Base-by-base conservation (phyloP, 768 basidiomycete genomes). In the Rhodotorula sphaerocarpa region DNA sequence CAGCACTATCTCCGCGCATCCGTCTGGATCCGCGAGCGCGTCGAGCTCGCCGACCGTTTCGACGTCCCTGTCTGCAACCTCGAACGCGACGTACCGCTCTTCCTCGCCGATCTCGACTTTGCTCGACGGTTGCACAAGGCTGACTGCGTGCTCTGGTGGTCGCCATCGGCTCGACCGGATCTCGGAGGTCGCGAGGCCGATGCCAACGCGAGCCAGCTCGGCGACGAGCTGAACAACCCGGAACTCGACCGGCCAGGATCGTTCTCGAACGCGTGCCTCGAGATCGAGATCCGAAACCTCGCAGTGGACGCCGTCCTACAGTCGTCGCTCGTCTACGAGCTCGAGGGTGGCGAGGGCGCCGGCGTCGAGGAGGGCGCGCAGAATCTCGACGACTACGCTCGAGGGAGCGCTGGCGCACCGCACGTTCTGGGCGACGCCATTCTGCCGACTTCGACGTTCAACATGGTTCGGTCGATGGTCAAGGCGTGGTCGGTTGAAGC, bases 71-170 rank as follows among this genome's bases (percentile, higher is more conserved):
- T 73, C 33, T 2, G 93, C 23, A 90, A 99, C 73, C 80, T 96
- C 43, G 89, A 91, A 45, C 85, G 86, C 7, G 95, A 99, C 71
- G 85, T 88, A 47, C 85, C 90, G 2, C 78, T 96, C n/a, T 80
- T 86, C 70, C 78, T 93, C 51, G 83, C 90, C 2, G 95, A 99
- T 70, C 80, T 99, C 67, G 86, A 83, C 67, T 95, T 96, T 70
- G 88, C 95, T 3, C 84, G 93, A 10, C 83, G 88, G 45, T 76
- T 97, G 56, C 78, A 86, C 34, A 84, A 85, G 50, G 89, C 96
- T 66, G 95, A 97, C 71, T 84, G 88, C 72, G 79, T 96, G 5
- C 79, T 99, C 5, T 99, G 95, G 95, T 99, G 95, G 95, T 93
- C 95, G 14, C 81, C 86, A 3, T 83, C 85, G 6, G 84, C 88